Percentiles rank a stretch among this genome's conserved stretches.
Conservation (phyloP, 345 rosid species). For the Eucalyptus urophylla region DNA sequence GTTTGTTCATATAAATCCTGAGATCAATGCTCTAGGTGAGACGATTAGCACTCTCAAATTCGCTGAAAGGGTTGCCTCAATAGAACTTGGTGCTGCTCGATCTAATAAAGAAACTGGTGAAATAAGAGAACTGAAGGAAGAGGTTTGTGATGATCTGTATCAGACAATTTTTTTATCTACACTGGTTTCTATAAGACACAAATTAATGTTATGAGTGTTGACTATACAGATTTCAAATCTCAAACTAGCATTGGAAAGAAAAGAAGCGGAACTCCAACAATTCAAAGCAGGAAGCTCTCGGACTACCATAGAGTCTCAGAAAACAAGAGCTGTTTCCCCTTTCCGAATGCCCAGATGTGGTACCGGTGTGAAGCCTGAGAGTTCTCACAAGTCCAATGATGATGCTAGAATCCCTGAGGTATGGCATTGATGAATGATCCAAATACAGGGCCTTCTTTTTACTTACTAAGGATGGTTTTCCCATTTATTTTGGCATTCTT, state of each 20-base stretch:
- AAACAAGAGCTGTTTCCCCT: slow-evolving; percentile 79
- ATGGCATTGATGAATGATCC: neutral
- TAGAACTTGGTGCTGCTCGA: slow-evolving; percentile 93
- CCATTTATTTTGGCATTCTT: neutral
- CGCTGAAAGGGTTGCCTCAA: slow-evolving; percentile 90
- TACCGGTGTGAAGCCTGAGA: slow-evolving; percentile 35
- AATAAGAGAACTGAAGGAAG: slow-evolving; percentile 80
- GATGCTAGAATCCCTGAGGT: slow-evolving; percentile 51
- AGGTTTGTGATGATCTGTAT: slow-evolving; percentile 30
- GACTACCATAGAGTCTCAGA: slow-evolving; percentile 44
- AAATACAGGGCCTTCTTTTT: neutral
- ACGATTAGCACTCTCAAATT: slow-evolving; percentile 94
- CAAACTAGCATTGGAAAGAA: slow-evolving; percentile 66
- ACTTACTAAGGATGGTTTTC: neutral
- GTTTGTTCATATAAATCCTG: slow-evolving; percentile 95
- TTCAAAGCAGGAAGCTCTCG: slow-evolving; percentile 25
- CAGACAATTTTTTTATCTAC: neutral
- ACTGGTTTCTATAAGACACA: neutral
- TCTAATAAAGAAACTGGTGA: slow-evolving; percentile 93
- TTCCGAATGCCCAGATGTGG: slow-evolving; percentile 55
- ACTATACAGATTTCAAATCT: slow-evolving; percentile 57
- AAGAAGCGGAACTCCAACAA: slow-evolving; percentile 80
- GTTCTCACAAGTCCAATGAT: slow-evolving; percentile 33
- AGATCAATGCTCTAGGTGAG: slow-evolving; percentile 72
- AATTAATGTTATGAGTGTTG: neutral